Conservation (phyloP, 495 filamentous ascomycete species). For the Podospora sp. region DNA sequence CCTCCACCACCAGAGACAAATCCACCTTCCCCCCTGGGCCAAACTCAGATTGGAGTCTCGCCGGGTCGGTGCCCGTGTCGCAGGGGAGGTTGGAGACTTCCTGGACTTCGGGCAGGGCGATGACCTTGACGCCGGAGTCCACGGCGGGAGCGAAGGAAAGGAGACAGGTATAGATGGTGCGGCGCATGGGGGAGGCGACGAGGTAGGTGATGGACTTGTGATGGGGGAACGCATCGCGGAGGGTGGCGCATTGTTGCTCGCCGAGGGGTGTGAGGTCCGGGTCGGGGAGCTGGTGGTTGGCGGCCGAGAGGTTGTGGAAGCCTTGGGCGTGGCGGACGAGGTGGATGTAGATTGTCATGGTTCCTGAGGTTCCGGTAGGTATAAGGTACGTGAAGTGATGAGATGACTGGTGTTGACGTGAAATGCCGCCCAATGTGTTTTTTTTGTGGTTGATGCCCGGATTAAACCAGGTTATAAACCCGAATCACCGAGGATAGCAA, state of each 20-base stretch:
- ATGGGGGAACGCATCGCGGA: conserved; percentile 64
- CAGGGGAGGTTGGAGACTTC: conserved; percentile 77
- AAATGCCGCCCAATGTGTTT: too few relatives aligned
- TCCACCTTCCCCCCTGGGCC: conserved; percentile 60
- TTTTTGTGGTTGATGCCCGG: too few relatives aligned
- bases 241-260: conserved; percentile 69
- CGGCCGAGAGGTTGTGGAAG: conserved; percentile 76
- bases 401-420: neutral
- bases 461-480: too few relatives aligned
- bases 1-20: conserved; percentile 58
- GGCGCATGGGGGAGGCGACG: conserved; percentile 78
- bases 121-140: conserved; percentile 52
- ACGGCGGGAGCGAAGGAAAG: conserved; percentile 61
- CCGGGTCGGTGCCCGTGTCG: conserved; percentile 68
- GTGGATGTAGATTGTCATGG: conserved; percentile 54
- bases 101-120: conserved; percentile 78
- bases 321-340: conserved; percentile 62
- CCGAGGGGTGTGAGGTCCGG: conserved; percentile 78
- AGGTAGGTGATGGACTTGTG: conserved; percentile 68
- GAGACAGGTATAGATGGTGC: conserved; percentile 82
- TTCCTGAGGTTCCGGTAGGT: neutral
- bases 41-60: conserved; percentile 61
- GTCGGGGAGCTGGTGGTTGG: conserved; percentile 74
- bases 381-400: neutral
- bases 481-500: too few relatives aligned